Percentiles rank a stretch among this genome's conserved stretches.
Evolutionary conservation across 2,329 filamentous ascomycete species (phyloP).

Genomic region (Curvularia hawaiiensis): DNA sequence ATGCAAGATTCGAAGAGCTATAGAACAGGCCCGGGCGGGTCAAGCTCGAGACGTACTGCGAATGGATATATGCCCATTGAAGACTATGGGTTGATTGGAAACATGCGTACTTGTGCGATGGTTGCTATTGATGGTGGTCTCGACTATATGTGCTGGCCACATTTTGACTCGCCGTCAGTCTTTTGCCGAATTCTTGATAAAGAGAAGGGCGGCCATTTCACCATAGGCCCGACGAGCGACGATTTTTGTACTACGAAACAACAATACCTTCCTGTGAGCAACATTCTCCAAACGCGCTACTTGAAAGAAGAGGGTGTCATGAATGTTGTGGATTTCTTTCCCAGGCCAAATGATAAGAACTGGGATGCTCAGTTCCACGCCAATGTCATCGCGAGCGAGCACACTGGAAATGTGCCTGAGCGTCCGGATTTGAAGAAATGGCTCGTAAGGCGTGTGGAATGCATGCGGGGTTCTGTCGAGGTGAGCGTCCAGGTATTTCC

Average conservation of each 20-base stretch:
- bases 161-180: constrained; percentile 77
- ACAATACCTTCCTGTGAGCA: constrained; percentile 75
- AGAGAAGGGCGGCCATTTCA: constrained; percentile 75
- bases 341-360: constrained; percentile 65
- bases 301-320: constrained; percentile 77
- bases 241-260: constrained; percentile 72
- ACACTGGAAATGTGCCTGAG: constrained; percentile 35
- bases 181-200: constrained; percentile 78
- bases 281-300: constrained; percentile 78
- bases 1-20: constrained; percentile 24
- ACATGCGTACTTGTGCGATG: constrained; percentile 72
- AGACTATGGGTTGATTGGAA: constrained; percentile 80
- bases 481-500: constrained; percentile 75
- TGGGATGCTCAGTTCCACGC: constrained; percentile 51
- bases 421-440: constrained; percentile 64
- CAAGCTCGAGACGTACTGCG: constrained; percentile 26
- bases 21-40: constrained; percentile 15
- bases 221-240: constrained; percentile 58
- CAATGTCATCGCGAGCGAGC: constrained; percentile 29
- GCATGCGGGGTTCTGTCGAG: constrained; percentile 69
- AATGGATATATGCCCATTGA: constrained; percentile 53
- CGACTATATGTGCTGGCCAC: constrained; percentile 59
- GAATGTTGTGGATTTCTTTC: constrained; percentile 77
- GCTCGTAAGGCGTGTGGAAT: constrained; percentile 74
- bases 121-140: constrained; percentile 55